A percentile compares a stretch with the other conserved stretches of the same genome.
Evolutionary conservation across 495 filamentous ascomycete genomes (phyloP).

Genomic region (Aspergillus hancockii): DNA sequence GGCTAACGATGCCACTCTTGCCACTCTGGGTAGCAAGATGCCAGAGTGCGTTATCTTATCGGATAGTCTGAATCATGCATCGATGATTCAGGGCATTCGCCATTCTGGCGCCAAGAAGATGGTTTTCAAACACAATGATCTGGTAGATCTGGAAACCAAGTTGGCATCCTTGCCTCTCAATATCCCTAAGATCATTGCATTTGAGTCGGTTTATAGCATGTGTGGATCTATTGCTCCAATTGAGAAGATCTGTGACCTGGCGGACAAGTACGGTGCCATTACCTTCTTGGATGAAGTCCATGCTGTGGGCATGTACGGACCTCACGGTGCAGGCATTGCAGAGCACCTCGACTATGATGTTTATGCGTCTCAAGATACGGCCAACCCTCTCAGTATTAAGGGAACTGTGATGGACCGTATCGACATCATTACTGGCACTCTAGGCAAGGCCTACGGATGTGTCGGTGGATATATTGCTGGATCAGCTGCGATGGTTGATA

Average conservation of each 20-base stretch:
- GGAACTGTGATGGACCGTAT: constrained; percentile 94
- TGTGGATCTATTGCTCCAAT: constrained; percentile 96
- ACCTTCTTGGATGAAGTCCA: constrained; percentile 99
- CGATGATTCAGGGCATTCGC: constrained; percentile 99
- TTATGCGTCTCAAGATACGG: constrained; percentile 56
- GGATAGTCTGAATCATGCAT: constrained; percentile 94
- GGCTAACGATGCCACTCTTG: constrained; percentile 96
- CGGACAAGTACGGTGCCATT: constrained; percentile 95
- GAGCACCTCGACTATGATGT: constrained; percentile 92
- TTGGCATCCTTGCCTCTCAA: constrained; percentile 80
- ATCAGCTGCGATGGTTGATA: constrained; percentile 84
- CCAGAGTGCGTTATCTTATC: constrained; percentile 95
- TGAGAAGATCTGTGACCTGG: constrained; percentile 90
- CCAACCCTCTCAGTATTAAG: constrained; percentile 57
- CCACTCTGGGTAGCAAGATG: constrained; percentile 92
- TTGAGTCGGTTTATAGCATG: constrained; percentile 99
- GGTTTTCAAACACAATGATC: constrained; percentile 97
- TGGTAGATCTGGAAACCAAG: constrained; percentile 86
- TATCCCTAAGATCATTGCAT: constrained; percentile 95
- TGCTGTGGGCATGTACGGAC: constrained; percentile 98
- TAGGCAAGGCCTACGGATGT: constrained; percentile 97
- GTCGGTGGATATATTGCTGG: constrained; percentile 98
- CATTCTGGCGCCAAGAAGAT: constrained; percentile 95
- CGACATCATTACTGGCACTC: constrained; percentile 95
- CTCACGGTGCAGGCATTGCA: constrained; percentile 92